Base-by-base conservation (phyloP, 306 rosid species). In the Inga laurina region DNA sequence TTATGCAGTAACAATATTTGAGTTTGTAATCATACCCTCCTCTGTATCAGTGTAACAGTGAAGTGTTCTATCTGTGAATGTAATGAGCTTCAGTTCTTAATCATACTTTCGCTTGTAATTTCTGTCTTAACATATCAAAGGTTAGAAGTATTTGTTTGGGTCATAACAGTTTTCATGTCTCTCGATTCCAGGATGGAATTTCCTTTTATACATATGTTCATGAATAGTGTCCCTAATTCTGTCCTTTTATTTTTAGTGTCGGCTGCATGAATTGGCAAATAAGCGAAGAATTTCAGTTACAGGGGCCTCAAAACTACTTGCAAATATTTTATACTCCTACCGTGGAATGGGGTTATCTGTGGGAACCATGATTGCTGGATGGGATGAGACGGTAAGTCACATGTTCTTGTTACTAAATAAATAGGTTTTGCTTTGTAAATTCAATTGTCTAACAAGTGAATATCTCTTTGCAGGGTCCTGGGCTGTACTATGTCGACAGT, bases 321-420 rank as follows among this genome's bases (percentile, higher is more conserved):
- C 98, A 37, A 92, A 96, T 84, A 96, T 96, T 86, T 84, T 94
- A 37, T 94, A 92, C 93, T 96, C 97, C 62, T 96, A 94, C 75
- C 94, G 93, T 43, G 97, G 97, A 76, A 92, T 94, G 99, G 99
- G 97, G 54, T 87, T 96, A 48, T 94, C 98, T 71, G 97, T 94
- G 56, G 99, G 97, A 64, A 94, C 98, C 86, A 94, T 96, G 98
- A 94, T 94, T 30, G 99, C 98, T 56, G 99, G 99, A 83, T 96
- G 99, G 99, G 98, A 94, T 79, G 99, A 92, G 79, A 94, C 94
- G 88, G 99, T 96, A 96, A 86, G 44, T 72, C 35, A 51, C 62
- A 3, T 7, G 21, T 78, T 65, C 82, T 75, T 34, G 72, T 43
- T 62, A 14, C 13, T 74, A 10, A 34, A 52, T 68, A 19, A 44